A percentile compares a stretch with the other conserved stretches of the same genome.
phyloP scores from a whole-genome alignment of 129 eudicot genomes.

The Tanacetum coccineum region DNA sequence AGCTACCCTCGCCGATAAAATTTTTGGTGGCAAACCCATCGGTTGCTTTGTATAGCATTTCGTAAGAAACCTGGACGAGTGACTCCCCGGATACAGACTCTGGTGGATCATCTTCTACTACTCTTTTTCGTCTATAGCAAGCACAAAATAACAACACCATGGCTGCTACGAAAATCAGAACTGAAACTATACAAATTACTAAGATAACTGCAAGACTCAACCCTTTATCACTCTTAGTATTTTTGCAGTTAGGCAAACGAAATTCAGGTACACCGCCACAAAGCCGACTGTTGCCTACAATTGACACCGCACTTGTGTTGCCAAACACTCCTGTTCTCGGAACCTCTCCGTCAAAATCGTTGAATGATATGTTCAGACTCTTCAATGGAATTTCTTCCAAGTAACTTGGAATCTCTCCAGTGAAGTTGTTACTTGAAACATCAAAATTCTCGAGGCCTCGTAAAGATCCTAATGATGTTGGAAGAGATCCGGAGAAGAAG shows the following conservation, averaged over 20 bases:
- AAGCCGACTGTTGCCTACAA: conserved; percentile 30
- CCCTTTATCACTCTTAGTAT: background rate
- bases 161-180: conserved; percentile 7
- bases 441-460: conserved; percentile 31
- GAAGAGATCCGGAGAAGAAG: conserved; percentile 33
- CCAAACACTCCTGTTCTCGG: conserved; percentile 32
- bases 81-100: conserved; percentile 15
- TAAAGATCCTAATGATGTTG: conserved; percentile 34
- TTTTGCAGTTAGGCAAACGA: conserved; percentile 29
- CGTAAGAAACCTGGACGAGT: conserved; percentile 28
- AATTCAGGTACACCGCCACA: conserved; percentile 39
- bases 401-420: conserved; percentile 35
- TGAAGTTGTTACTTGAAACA: conserved; percentile 41
- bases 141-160: conserved; percentile 14
- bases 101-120: background rate
- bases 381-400: conserved; percentile 22
- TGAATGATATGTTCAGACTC: conserved; percentile 34
- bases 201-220: conserved; percentile 19
- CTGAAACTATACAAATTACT: conserved; percentile 18
- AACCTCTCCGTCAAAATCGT: conserved; percentile 34
- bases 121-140: conserved; percentile 22
- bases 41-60: conserved; percentile 43
- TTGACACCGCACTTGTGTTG: conserved; percentile 21
- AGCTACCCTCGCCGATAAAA: conserved; percentile 34
- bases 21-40: conserved; percentile 33